Base-by-base conservation (phyloP, 1,284 basidiomycete species). In the Pulchroboletus neoregius region DNA sequence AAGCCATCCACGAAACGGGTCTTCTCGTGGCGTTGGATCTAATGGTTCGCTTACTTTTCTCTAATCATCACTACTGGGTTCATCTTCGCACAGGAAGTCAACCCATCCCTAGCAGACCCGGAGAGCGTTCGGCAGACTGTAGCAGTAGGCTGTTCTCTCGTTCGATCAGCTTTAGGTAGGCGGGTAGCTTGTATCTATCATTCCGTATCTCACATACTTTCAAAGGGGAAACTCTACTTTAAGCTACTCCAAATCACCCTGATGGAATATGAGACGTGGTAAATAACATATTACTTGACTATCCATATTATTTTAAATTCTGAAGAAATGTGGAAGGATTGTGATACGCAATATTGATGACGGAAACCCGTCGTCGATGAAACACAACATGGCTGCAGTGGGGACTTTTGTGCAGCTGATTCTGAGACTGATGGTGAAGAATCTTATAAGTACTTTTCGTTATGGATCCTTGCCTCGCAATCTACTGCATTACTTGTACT, bases 1-100 rank as follows among this genome's bases (percentile, higher is more conserved):
- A 99, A 70, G 87, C 90, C 4, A 79, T 99, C 36, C 84, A 85
- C 56, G 93, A 98, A 74, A 99, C 95, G 1, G 94, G 94, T 12
- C 78, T 88, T 56, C 78, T 99, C 20, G 92, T 95, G 18, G 92
- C 86, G 0, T 71, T 99, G 26, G 94, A 96, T 68, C 75, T 96
- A 54, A 93, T 96, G 91, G 91, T 88, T 54, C 44, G 79, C 62
- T 23, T 35, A 30, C 39, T 6, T 46, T 33, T 34, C 28, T 36
- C 16, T 22, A 4, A 11, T 26, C 16, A 8, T 24, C 31, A 33
- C 13, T 32, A 23, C 45, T 7, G n/a, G 11, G 11, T 48, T 46
- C 39, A 56, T 31, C 18, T 31, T 40, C 12, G 27, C 48, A 46
- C 67, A 95, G 91, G 95, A 99, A 68, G 95, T 99, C 52, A 99